Evolutionary conservation across 2,329 filamentous ascomycete species (phyloP).

Genomic region (Colletotrichum sp.): DNA sequence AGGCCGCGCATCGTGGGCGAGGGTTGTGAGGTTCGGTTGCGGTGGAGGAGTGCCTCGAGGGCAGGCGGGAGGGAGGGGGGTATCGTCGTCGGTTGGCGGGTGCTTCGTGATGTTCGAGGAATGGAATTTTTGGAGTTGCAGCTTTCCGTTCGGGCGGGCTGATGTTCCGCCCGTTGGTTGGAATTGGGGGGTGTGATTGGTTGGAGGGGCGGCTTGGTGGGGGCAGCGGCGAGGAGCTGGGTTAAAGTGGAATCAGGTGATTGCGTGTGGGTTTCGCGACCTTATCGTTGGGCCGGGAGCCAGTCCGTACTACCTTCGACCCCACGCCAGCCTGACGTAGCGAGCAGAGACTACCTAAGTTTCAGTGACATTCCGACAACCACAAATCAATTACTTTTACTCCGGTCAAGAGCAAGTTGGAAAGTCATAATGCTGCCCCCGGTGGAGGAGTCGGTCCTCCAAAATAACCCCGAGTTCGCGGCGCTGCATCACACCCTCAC

Average conservation of each 20-base stretch:
- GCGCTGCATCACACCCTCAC: slow-evolving; percentile 61
- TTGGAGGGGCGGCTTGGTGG: accelerated
- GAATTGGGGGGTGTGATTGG: background rate
- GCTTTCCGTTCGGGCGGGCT: background rate
- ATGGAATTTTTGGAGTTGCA: slow-evolving; percentile 10
- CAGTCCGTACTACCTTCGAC: background rate
- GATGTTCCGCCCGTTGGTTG: slow-evolving; percentile 6
- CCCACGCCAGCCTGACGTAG: background rate
- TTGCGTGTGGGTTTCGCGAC: slow-evolving; percentile 35
- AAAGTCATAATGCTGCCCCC: slow-evolving; percentile 57
- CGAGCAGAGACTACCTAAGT: background rate
- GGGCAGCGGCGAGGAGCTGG: background rate
- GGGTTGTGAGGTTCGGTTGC: slow-evolving; percentile 14
- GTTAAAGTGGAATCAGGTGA: slow-evolving; percentile 36
- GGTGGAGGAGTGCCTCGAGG: background rate
- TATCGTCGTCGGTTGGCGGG: background rate
- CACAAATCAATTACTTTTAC: background rate
- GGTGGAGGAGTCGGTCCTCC: slow-evolving; percentile 57
- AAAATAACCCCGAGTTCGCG: slow-evolving; percentile 65
- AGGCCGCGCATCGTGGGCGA: background rate
- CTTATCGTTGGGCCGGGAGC: background rate
- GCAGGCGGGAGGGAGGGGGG: background rate
- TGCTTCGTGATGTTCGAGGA: background rate
- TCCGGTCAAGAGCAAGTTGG: background rate
- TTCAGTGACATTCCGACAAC: background rate